Evolutionary conservation across 768 basidiomycete species (phyloP).

Genomic region (Pulveroboletus sp.): DNA sequence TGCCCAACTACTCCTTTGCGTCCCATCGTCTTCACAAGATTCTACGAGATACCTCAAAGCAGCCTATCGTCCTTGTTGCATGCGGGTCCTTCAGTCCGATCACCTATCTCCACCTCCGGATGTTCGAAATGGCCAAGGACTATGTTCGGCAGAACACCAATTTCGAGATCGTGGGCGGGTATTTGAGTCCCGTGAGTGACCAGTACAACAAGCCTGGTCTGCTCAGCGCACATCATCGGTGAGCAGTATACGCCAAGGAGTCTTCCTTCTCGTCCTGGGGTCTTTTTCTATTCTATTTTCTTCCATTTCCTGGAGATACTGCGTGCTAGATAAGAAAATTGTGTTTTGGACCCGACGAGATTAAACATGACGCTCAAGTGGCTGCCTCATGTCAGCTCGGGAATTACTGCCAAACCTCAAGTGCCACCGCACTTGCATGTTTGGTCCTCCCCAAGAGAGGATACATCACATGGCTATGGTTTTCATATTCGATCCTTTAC

Average conservation of each 20-base stretch:
- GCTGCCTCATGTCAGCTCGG: slow-evolving; percentile 17
- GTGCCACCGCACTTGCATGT: slow-evolving; percentile 2
- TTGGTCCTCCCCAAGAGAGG: slow-evolving; percentile 6
- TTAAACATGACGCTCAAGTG: slow-evolving; percentile 8
- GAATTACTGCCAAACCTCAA: background rate
- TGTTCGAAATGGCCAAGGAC: slow-evolving; percentile 99
- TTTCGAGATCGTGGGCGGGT: slow-evolving; percentile 92
- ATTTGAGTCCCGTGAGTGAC: slow-evolving; percentile 94
- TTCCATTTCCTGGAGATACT: background rate
- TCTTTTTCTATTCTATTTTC: background rate
- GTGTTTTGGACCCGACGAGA: slow-evolving; percentile 4
- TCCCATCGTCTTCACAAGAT: slow-evolving; percentile 55
- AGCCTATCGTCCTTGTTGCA: slow-evolving; percentile 91
- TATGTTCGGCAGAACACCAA: slow-evolving; percentile 87
- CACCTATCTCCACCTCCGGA: slow-evolving; percentile 95
- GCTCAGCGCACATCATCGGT: slow-evolving; percentile 85
- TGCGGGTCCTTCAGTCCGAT: slow-evolving; percentile 98
- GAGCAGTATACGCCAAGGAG: slow-evolving; percentile 31
- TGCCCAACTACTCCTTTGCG: slow-evolving; percentile 64
- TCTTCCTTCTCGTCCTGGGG: background rate
- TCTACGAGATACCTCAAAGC: slow-evolving; percentile 60
- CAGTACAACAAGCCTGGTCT: slow-evolving; percentile 96
- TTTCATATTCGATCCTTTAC: slow-evolving; percentile 8
- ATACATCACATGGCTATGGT: slow-evolving; percentile 6
- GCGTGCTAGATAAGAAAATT: slow-evolving; percentile 1